Evolutionary conservation across 139 green algal genomes (phyloP), one percentile per base, ranked within the genome.

Genomic region (Mesotaenium endlicherianum): DNA sequence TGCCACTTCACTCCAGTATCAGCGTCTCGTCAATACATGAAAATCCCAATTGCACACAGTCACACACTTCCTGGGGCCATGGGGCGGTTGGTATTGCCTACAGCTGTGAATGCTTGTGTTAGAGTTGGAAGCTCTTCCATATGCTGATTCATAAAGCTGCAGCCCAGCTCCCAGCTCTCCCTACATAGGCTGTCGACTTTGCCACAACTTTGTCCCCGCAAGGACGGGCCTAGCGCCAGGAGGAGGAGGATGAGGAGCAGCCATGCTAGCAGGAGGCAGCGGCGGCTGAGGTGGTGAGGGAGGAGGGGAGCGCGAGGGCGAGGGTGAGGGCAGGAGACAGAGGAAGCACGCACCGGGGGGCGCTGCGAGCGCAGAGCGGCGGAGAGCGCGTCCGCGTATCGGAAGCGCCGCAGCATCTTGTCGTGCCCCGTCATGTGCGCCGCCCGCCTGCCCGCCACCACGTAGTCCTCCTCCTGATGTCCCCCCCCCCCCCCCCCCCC

Each of bases 341-440:
- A 64, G 53, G 20, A 64, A 64, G 53, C 26, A 20, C 26, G 20
- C 26, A 64, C 53, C 53, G 20, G 26, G 20, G 53, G 53, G 26
- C 53, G 53, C 26, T 20, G 53, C 20, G 53, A 34, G 20, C 53
- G 69, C 34, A 98, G 80, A 1, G 95, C 93, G 0, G 93, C 91
- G 68, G 94, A 91, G 55, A 98, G 84, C 1, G 95, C 94, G 4
- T 95, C 95, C 0, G 85, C 30, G 59, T 94, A 93, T 64, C 88
- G 93, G 41, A 91, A 91, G 11, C 59, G 44, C 0, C 58, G 67
- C 41, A 91, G 55, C 64, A 68, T 36, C 17, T 83, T 86, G 89
- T 98, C 94, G 76, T 97, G 93, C 47, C 86, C 53, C 8, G 90
- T 76, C 75, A 98, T 85, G 17, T 81, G 74, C 0, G 75, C 89